phyloP scores from a whole-genome alignment of 1,284 basidiomycete species.

The Trichosporon sp. region DNA sequence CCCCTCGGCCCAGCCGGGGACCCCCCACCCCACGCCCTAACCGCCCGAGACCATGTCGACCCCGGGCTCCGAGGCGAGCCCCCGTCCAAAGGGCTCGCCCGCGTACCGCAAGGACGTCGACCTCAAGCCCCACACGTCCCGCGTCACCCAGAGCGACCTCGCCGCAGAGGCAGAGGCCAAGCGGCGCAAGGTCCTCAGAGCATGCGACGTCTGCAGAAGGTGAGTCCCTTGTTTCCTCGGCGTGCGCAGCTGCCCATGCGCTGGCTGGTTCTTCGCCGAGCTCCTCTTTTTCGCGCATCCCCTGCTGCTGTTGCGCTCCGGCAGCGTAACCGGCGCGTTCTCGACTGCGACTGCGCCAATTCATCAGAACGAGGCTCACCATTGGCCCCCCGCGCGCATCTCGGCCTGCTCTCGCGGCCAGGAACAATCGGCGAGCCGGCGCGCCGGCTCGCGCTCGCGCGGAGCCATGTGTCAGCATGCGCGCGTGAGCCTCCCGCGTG shows the following conservation, averaged over 20 bases:
- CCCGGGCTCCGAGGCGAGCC: neutral
- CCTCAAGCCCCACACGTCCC: constrained; percentile 6
- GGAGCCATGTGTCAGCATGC: neutral
- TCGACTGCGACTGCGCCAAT: no score
- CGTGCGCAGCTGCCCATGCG: neutral
- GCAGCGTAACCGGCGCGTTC: no score
- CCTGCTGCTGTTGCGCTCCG: no score
- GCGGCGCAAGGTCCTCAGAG: constrained; percentile 37
- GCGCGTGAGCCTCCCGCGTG: neutral
- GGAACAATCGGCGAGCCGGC: no score
- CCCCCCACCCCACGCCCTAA: neutral
- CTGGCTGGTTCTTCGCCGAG: no score
- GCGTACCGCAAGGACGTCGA: neutral
- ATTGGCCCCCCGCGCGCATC: no score
- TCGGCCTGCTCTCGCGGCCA: no score
- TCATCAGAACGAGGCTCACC: no score
- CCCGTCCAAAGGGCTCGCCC: neutral
- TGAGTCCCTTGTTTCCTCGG: neutral
- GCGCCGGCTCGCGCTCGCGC: no score
- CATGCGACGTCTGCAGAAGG: constrained; percentile 47
- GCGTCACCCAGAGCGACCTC: constrained; percentile 11
- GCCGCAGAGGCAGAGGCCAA: constrained; percentile 26
- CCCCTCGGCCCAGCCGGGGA: neutral
- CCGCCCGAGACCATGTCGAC: neutral
- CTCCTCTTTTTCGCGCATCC: no score